phyloP scores from a whole-genome alignment of 2,329 filamentous ascomycete genomes.

The Clonostachys byssicola region DNA sequence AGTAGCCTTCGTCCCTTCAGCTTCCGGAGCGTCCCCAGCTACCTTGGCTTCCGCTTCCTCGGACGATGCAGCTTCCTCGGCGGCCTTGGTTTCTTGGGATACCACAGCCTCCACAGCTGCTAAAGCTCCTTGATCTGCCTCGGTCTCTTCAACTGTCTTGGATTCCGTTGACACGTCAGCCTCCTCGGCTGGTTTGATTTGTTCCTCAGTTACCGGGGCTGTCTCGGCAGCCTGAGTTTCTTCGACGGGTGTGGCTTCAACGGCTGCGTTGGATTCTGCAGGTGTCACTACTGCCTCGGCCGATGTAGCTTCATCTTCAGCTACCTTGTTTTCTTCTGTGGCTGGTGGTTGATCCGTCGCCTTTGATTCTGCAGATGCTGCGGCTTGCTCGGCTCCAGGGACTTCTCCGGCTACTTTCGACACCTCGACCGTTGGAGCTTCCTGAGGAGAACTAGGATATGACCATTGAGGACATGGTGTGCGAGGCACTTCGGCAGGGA shows the following conservation, averaged over 20 bases:
- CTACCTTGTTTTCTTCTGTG: neutral
- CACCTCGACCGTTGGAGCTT: neutral
- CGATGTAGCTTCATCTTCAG: neutral
- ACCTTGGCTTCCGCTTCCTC: neutral
- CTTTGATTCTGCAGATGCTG: neutral
- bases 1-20: neutral
- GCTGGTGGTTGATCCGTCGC: neutral
- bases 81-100: neutral
- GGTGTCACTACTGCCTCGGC: neutral
- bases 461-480: slow-evolving; percentile 94
- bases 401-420: neutral
- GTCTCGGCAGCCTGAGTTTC: neutral
- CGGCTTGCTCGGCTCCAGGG: no score
- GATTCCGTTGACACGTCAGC: no score
- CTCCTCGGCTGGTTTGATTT: neutral
- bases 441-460: slow-evolving; percentile 86
- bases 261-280: neutral
- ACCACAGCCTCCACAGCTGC: no score
- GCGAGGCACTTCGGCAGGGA: slow-evolving; percentile 73
- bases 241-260: neutral
- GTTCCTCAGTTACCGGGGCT: neutral
- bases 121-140: no score
- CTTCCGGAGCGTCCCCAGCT: neutral
- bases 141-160: no score
- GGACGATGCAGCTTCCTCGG: neutral